Percentiles rank a stretch among this genome's conserved stretches.
Evolutionary conservation across 192 early-diverging fungal species (phyloP).

Genomic region (Linnemannia zychae): DNA sequence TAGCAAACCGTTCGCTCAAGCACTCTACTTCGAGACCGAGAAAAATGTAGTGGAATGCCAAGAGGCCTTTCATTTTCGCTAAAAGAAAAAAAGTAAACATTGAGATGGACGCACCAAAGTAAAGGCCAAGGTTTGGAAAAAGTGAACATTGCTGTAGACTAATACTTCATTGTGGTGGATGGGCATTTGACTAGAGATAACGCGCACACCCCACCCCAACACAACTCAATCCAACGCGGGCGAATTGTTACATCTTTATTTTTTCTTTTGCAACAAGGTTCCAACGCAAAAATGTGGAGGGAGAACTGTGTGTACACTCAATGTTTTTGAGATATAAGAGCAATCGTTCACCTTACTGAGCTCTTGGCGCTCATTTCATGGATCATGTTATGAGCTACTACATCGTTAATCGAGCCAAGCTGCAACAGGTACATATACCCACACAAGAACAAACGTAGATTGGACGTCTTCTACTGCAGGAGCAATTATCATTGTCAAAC

Average conservation of each 20-base stretch:
- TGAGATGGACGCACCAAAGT: neutral
- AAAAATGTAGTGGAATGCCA: neutral
- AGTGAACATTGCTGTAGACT: neutral
- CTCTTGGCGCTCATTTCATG: slow-evolving; percentile 1
- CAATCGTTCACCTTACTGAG: slow-evolving; percentile 6
- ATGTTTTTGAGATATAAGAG: neutral
- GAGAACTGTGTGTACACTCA: neutral
- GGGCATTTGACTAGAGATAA: neutral
- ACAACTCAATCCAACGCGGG: neutral
- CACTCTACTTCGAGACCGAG: neutral
- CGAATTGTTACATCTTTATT: neutral
- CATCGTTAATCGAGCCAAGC: neutral
- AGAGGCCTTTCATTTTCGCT: neutral
- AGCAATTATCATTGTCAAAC: neutral
- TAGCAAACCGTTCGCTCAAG: neutral
- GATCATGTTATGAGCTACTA: neutral
- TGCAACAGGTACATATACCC: neutral
- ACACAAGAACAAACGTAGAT: neutral
- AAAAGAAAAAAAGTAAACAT: neutral
- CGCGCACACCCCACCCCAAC: neutral
- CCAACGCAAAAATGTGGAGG: neutral
- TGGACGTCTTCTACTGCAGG: neutral
- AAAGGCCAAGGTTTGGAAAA: neutral
- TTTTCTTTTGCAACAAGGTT: neutral
- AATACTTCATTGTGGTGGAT: too few relatives aligned